phyloP scores from a whole-genome alignment of 2,329 filamentous ascomycete species.

The Hypoxylon sp. region DNA sequence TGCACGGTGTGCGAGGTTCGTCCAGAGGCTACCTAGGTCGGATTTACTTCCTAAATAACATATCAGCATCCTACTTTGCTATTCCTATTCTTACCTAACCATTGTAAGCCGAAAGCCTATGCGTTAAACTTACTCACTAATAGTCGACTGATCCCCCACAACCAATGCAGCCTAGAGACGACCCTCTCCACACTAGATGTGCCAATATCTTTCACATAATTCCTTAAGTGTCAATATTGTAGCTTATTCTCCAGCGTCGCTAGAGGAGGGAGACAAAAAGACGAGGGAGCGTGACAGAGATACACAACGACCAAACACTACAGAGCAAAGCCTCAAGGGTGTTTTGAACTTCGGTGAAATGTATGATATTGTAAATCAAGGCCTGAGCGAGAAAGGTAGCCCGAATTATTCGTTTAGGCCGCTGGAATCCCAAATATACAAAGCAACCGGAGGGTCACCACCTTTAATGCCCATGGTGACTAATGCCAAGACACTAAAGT shows the following conservation, averaged over 20 bases:
- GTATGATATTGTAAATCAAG: neutral
- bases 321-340: neutral
- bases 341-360: neutral
- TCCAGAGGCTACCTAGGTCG: neutral
- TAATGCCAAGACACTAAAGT: constrained; percentile 37
- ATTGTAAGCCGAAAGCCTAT: neutral
- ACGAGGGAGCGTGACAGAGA: too few relatives aligned
- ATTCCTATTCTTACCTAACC: neutral
- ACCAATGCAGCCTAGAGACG: too few relatives aligned
- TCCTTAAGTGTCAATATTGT: too few relatives aligned
- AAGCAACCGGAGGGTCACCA: neutral
- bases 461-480: constrained; percentile 20
- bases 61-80: neutral
- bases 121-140: neutral
- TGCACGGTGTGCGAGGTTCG: neutral
- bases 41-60: neutral
- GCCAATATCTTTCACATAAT: too few relatives aligned
- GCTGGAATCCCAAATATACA: neutral
- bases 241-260: too few relatives aligned
- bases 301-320: neutral
- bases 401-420: neutral
- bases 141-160: too few relatives aligned
- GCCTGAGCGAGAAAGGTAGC: neutral
- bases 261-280: neutral
- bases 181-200: too few relatives aligned